These are phyloP conservation scores for Voacanga thouarsii DNA, from an alignment of 257 asterid genomes.

Conservation along the genomic window DNA sequence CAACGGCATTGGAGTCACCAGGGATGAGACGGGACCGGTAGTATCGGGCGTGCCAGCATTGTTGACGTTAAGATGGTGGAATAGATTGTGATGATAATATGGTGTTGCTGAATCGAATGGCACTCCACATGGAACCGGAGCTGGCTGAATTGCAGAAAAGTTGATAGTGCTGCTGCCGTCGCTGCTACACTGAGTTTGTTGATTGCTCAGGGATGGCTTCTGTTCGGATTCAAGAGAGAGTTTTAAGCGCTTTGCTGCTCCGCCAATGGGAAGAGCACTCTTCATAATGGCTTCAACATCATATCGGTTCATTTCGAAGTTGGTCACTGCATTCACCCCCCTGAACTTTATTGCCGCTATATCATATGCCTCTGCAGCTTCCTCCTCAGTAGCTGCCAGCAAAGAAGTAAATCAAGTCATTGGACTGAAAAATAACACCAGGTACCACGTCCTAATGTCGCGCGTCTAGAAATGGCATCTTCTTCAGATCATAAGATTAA, in stretches of 20 bases:
- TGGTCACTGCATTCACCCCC: conserved; percentile 81
- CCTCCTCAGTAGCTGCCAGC: conserved; percentile 86
- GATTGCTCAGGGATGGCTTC: conserved; percentile 27
- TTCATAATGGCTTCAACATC: conserved; percentile 77
- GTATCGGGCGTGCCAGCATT: conserved; percentile 20
- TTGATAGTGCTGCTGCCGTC: conserved; percentile 45
- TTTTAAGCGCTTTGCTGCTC: conserved; percentile 75
- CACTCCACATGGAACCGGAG: conserved; percentile 56
- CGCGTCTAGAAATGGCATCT: too few species aligned
- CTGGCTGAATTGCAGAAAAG: conserved; percentile 52
- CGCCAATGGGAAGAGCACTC: conserved; percentile 87
- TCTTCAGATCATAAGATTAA: background rate
- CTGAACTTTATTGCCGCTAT: conserved; percentile 93
- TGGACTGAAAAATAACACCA: background rate
- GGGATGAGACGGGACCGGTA: conserved; percentile 26
- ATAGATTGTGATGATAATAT: conserved; percentile 43
- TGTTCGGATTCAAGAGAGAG: conserved; percentile 54
- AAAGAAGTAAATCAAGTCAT: background rate
- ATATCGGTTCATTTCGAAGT: conserved; percentile 87
- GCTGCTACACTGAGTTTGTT: conserved; percentile 43
- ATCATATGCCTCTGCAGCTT: conserved; percentile 98
- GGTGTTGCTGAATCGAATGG: conserved; percentile 50
- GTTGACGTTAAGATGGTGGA: conserved; percentile 46
- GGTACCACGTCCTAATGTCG: background rate
- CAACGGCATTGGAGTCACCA: conserved; percentile 42